Base-by-base conservation (phyloP, 306 rosid genomes). In the Trifolium pratense region DNA sequence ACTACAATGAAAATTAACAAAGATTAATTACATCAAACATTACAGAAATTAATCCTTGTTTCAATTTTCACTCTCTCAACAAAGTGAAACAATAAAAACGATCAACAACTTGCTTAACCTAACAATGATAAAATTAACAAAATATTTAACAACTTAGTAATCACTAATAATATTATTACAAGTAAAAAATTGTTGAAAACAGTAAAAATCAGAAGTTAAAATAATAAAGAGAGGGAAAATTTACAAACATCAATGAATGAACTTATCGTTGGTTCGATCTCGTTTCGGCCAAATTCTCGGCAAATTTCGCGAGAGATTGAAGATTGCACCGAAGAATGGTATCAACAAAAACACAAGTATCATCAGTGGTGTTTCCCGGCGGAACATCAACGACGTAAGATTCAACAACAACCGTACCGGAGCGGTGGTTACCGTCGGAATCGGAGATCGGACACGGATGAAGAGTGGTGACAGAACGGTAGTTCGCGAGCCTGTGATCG, bases 331-430 rank as follows among this genome's bases (percentile, higher is more conserved):
- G 88, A 12, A 95, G 92, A 63, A 95, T 95, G 23, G 99, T 95
- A 71, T 91, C 97, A 17, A 84, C 88, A 36, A 95, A 95, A 4
- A 76, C 85, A 18, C 93, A 80, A 14, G 99, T 95, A 74, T 95
- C 99, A 5, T 95, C 99, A 37, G 70, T 70, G 6, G 96, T 91
- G 80, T 95, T 95, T 6, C 93, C 99, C 5, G 87, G 87, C 12
- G 99, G 99, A 3, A 90, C 90, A n/a, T 95, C 99, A n/a, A 88
- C 99, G 25, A 87, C 97, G 81, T 90, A 95, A 2, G 99, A 95
- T 71, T 95, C 99, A 9, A 95, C 89, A 17, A 88, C 99, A 26
- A 86, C 84, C 29, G 99, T 95, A 2, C 70, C 70, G 37, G 76
- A 17, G 25, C 70, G 66, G 49, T 82, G 82, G 75, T 53, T 84